Conservation (phyloP, 1,139 yeast genomes). For the Insectozyma bohioensis region DNA sequence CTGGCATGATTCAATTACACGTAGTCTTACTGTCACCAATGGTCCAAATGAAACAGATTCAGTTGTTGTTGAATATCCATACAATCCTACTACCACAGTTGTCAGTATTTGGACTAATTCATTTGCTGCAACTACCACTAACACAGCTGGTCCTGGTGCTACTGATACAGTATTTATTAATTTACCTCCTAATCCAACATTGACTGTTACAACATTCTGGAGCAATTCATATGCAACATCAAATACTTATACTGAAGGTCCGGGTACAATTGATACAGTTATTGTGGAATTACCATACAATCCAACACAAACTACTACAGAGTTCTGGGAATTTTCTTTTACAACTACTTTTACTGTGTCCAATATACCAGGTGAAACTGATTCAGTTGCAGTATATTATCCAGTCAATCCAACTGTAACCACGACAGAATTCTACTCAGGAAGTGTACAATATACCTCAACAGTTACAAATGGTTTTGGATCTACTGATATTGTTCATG, state of each 20-base stretch:
- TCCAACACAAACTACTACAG: slow-evolving; percentile 13
- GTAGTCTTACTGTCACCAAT: slow-evolving; percentile 11
- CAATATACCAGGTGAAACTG: slow-evolving; percentile 13
- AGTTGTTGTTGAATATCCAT: slow-evolving; percentile 20
- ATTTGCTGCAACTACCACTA: slow-evolving; percentile 9
- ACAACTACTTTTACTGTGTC: slow-evolving; percentile 10
- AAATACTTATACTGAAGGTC: slow-evolving; percentile 11
- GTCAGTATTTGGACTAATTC: slow-evolving; percentile 12
- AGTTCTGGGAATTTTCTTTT: slow-evolving; percentile 14
- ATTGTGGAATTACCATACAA: slow-evolving; percentile 17
- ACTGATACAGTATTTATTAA: slow-evolving; percentile 20
- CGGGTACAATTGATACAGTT: slow-evolving; percentile 19
- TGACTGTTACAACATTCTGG: slow-evolving; percentile 14
- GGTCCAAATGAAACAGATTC: slow-evolving; percentile 17
- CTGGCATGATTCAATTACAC: slow-evolving; percentile 9
- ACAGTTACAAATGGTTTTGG: slow-evolving; percentile 7
- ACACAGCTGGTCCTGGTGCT: slow-evolving; percentile 9
- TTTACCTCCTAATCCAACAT: slow-evolving; percentile 18
- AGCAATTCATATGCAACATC: slow-evolving; percentile 8
- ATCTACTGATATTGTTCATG: slow-evolving; percentile 15
- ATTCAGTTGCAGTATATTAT: slow-evolving; percentile 19
- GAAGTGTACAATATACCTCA: slow-evolving; percentile 8
- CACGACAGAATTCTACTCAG: slow-evolving; percentile 13
- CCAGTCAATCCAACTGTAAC: slow-evolving; percentile 17
- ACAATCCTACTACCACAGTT: slow-evolving; percentile 13